These are phyloP conservation scores for Cladosporium cucumerinum DNA, from an alignment of 2,329 filamentous ascomycete species.

Conservation along the genomic window DNA sequence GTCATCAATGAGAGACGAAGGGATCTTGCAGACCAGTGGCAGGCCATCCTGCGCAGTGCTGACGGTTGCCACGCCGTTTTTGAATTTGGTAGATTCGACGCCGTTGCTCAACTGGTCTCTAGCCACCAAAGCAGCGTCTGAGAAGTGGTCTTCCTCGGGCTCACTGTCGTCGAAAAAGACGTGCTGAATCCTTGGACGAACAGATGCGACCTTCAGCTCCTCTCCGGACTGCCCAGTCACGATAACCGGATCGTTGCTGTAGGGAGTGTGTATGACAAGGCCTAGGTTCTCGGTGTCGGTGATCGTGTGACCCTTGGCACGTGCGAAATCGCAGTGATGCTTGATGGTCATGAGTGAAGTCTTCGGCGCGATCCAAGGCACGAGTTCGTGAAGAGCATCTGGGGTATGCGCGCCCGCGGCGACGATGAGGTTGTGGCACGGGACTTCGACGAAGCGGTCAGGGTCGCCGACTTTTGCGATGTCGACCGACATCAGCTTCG, in stretches of 20 bases:
- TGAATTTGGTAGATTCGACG: neutral
- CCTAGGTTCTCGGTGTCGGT: neutral
- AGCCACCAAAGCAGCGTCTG: neutral
- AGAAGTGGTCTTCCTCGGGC: neutral
- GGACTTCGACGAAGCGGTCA: neutral
- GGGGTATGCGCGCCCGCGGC: conserved; percentile 25
- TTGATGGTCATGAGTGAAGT: neutral
- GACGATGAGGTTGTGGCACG: conserved; percentile 25
- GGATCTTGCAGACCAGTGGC: conserved; percentile 23
- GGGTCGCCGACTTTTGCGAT: conserved; percentile 10
- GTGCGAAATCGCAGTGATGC: neutral
- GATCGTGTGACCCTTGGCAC: neutral
- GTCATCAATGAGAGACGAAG: conserved; percentile 4
- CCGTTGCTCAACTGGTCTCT: neutral
- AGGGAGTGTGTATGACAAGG: neutral
- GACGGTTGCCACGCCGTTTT: neutral
- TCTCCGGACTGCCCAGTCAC: neutral
- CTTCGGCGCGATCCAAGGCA: neutral
- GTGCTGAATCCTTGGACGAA: neutral
- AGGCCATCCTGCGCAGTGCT: conserved; percentile 13
- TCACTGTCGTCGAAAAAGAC: neutral
- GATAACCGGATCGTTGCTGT: neutral
- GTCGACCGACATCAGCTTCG: conserved; percentile 8
- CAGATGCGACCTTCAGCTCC: neutral
- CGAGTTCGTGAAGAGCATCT: conserved; percentile 16